Percentiles rank a stretch among this genome's conserved stretches.
Conservation (phyloP, 148 eudicot species). For the Rhododendron ferrugineum region DNA sequence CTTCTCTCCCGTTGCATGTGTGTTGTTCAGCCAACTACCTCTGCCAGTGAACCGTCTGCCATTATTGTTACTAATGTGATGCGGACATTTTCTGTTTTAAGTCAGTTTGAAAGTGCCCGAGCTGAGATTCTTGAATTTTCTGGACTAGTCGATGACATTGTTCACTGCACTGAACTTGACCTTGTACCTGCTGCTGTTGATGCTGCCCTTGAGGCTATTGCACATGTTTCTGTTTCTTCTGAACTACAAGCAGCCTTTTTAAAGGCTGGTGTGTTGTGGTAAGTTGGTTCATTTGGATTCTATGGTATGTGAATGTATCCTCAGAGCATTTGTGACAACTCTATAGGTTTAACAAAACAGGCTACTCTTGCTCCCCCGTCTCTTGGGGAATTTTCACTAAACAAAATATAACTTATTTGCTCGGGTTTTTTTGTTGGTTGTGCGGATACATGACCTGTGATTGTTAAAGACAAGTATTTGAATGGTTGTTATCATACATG, state of each 20-base stretch:
- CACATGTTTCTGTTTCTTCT: conserved; percentile 75
- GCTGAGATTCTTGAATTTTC: conserved; percentile 75
- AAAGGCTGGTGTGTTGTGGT: conserved; percentile 92
- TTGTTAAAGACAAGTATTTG: not conserved
- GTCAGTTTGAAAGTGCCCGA: conserved; percentile 89
- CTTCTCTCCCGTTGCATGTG: conserved; percentile 96
- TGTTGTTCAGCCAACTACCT: conserved; percentile 91
- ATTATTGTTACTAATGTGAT: conserved; percentile 81
- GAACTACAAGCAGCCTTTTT: conserved; percentile 65
- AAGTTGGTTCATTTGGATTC: conserved; percentile 15
- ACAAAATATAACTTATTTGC: not conserved
- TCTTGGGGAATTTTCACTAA: not conserved
- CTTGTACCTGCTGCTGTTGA: conserved; percentile 82
- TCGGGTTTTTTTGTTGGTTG: not conserved
- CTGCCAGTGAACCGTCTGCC: conserved; percentile 79
- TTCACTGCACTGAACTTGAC: conserved; percentile 96
- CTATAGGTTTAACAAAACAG: not conserved
- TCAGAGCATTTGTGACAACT: not conserved
- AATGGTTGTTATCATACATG: not conserved
- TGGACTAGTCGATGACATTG: conserved; percentile 85
- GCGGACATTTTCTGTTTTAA: conserved; percentile 76
- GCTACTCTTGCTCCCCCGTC: not conserved
- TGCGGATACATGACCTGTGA: not conserved
- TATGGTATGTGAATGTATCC: not conserved
- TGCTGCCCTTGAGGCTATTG: conserved; percentile 91